These are phyloP conservation scores for Stagonosporopsis tanaceti DNA, from an alignment of 2,329 filamentous ascomycete species.

Conservation along the genomic window DNA sequence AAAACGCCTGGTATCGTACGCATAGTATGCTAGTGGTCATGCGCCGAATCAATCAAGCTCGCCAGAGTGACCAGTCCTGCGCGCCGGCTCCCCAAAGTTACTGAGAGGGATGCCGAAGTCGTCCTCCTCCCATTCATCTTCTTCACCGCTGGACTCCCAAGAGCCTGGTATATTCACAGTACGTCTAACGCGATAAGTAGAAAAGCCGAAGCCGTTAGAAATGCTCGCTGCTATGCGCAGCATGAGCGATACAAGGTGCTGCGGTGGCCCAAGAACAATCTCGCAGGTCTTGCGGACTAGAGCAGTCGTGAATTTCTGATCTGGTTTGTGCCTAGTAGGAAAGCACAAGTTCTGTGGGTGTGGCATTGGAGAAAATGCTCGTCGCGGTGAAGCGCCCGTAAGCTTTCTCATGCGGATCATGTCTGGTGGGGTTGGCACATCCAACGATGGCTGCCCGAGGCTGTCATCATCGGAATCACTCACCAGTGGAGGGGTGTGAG, in stretches of 20 bases:
- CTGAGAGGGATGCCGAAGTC: conserved; percentile 63
- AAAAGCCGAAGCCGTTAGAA: conserved; percentile 55
- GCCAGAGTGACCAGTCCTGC: conserved; percentile 33
- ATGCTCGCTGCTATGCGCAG: conserved; percentile 82
- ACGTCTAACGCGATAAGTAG: conserved; percentile 43
- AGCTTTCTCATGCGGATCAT: conserved; percentile 48
- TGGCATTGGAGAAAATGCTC: conserved; percentile 72
- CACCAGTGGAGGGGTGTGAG: conserved; percentile 56
- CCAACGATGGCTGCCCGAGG: conserved; percentile 49
- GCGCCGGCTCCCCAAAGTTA: conserved; percentile 36
- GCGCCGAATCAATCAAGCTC: conserved; percentile 36
- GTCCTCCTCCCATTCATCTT: conserved; percentile 62
- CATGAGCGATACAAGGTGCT: conserved; percentile 79
- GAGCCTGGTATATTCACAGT: conserved; percentile 57
- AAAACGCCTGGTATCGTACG: conserved; percentile 31
- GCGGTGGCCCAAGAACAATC: conserved; percentile 80
- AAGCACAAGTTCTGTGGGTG: conserved; percentile 72
- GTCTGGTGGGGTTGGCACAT: conserved; percentile 52
- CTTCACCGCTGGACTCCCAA: conserved; percentile 67
- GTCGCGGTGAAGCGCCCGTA: conserved; percentile 64
- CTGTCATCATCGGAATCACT: conserved; percentile 56
- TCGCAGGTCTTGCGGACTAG: conserved; percentile 80
- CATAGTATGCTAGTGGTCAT: conserved; percentile 24
- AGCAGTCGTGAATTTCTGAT: conserved; percentile 56
- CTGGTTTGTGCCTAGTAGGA: conserved; percentile 53